Percentiles rank a stretch among this genome's conserved stretches.
Conservation (phyloP, 768 basidiomycete species). For the Pulveroboletus sp. region DNA sequence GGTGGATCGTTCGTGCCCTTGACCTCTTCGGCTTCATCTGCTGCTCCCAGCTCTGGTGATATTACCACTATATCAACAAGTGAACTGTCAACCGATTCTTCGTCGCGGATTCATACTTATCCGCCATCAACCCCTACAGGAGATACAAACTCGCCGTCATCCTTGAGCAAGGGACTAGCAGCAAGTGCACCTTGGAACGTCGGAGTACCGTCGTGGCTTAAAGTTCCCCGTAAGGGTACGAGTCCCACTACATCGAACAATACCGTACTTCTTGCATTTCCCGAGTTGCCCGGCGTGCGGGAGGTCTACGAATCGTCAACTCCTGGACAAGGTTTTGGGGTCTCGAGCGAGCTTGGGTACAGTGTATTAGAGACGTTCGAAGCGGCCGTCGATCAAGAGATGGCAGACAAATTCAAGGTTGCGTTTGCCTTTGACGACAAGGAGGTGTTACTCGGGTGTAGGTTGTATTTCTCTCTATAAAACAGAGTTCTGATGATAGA, state of each 20-base stretch:
- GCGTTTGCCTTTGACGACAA: constrained; percentile 87
- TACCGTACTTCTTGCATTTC: constrained; percentile 13
- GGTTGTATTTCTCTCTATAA: constrained; percentile 32
- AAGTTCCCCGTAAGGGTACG: constrained; percentile 38
- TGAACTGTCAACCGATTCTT: constrained; percentile 24
- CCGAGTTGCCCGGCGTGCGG: constrained; percentile 39
- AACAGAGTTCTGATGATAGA: constrained; percentile 5
- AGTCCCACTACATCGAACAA: constrained; percentile 34
- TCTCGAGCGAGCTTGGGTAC: constrained; percentile 61
- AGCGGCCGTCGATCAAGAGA: constrained; percentile 55
- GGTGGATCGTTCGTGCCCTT: constrained; percentile 58
- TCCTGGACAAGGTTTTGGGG: constrained; percentile 24
- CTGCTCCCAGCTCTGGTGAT: constrained; percentile 14
- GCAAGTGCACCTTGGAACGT: constrained; percentile 49
- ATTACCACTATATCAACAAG: constrained; percentile 5
- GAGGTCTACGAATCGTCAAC: constrained; percentile 47
- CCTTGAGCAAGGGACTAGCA: constrained; percentile 42
- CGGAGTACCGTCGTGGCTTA: constrained; percentile 72
- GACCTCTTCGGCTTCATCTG: constrained; percentile 37
- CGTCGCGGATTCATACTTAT: constrained; percentile 64
- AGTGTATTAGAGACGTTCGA: constrained; percentile 80
- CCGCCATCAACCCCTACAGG: constrained; percentile 64
- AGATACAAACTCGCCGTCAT: constrained; percentile 37
- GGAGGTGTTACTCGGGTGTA: constrained; percentile 84
- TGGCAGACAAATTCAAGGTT: constrained; percentile 69